Percentiles rank a stretch among this genome's conserved stretches.
These are phyloP conservation scores for Aureobasidium sp. DNA, from an alignment of 2,329 filamentous ascomycete species.

Conservation along the genomic window DNA sequence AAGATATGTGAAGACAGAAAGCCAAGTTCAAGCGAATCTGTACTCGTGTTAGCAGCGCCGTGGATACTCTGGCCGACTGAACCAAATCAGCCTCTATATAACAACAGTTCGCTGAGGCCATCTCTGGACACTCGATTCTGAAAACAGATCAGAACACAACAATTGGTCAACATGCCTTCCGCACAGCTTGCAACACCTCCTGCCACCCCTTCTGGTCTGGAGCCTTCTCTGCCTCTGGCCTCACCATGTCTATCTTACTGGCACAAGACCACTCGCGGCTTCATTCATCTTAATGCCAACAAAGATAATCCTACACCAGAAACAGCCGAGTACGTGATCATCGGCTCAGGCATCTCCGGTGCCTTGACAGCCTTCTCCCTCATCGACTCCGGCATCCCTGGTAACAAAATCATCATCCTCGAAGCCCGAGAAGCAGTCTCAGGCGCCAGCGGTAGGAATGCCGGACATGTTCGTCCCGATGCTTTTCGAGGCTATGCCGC, in stretches of 20 bases:
- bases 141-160: neutral
- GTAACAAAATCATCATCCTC: conserved; percentile 32
- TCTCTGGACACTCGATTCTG: neutral
- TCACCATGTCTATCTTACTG: conserved; percentile 34
- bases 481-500: conserved; percentile 42
- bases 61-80: too few relatives aligned
- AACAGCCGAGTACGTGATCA: conserved; percentile 30
- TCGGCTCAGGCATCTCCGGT: conserved; percentile 38
- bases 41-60: neutral
- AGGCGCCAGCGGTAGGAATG: conserved; percentile 38
- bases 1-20: too few relatives aligned
- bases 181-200: conserved; percentile 4
- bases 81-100: neutral
- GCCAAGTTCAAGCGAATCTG: too few relatives aligned
- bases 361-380: conserved; percentile 35
- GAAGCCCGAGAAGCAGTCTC: conserved; percentile 39
- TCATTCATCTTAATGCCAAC: conserved; percentile 35
- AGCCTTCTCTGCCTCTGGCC: conserved; percentile 18
- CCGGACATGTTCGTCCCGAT: conserved; percentile 39
- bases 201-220: neutral
- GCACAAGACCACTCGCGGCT: conserved; percentile 39
- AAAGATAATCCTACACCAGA: conserved; percentile 23
- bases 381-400: conserved; percentile 29
- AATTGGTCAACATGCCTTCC: neutral
- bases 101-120: neutral